Conservation (phyloP, 495 filamentous ascomycete genomes). For the Aspergillus coremiiformis region DNA sequence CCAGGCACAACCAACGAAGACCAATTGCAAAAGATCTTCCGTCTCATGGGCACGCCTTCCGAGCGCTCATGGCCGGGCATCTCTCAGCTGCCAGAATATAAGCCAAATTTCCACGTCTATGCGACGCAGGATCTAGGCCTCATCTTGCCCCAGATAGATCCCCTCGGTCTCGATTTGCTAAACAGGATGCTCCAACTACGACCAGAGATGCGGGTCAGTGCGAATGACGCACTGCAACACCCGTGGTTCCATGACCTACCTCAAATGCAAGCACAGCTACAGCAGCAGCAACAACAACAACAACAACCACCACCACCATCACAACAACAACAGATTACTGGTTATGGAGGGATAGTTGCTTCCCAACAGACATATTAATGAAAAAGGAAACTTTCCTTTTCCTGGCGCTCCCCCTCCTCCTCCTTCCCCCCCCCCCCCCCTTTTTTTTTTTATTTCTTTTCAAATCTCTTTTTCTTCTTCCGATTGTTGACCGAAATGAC, state of each 20-base stretch:
- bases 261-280: conserved; percentile 45
- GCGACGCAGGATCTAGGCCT: conserved; percentile 83
- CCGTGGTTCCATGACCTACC: conserved; percentile 77
- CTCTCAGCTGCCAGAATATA: conserved; percentile 86
- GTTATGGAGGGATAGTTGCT: conserved; percentile 38
- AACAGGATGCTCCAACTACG: conserved; percentile 86
- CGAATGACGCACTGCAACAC: conserved; percentile 75
- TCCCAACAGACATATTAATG: conserved; percentile 34
- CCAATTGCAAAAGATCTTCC: conserved; percentile 91
- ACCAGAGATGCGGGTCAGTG: conserved; percentile 85
- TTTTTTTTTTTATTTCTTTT: conserved; percentile 8
- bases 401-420: no score
- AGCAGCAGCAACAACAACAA: conserved; percentile 36
- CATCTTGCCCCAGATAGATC: conserved; percentile 87
- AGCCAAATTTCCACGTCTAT: conserved; percentile 85
- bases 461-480: conserved; percentile 10
- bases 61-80: conserved; percentile 92
- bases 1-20: conserved; percentile 95
- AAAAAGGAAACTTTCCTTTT: background rate
- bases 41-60: conserved; percentile 91
- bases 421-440: no score
- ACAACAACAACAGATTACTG: conserved; percentile 33
- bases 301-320: conserved; percentile 35
- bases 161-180: conserved; percentile 74
- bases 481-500: conserved; percentile 10